Evolutionary conservation across 768 basidiomycete species (phyloP), one percentile per base, ranked within the genome.

Genomic region (Atractiella rhizophila): DNA sequence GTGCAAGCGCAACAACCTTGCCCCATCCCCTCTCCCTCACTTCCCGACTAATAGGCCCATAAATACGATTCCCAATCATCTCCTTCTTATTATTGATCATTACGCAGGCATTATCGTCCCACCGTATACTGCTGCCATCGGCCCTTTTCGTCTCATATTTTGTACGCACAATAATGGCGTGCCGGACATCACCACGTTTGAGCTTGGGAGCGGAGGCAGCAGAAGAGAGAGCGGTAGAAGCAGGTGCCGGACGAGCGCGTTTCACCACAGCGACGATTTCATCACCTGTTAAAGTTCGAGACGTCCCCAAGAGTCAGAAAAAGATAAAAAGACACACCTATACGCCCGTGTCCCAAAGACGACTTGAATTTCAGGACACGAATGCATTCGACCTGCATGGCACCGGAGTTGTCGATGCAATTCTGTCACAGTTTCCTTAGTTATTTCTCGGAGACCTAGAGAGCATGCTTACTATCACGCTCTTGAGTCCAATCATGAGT

Each of bases 331-430:
- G 28, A 29, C 60, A 45, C 23, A 63, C 62, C 62, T 41, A 61
- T 59, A 24, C 57, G 54, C 26, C 86, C 86, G 51, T 83, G 79
- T 58, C 80, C 86, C n/a, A n/a, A n/a, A n/a, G n/a, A n/a, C 52
- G 83, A 80, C 60, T 94, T 96, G 57, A 80, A 73, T 60, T 94
- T 94, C 43, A 91, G 66, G 23, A 96, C 72, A 59, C 94, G 91
- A 57, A 96, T 81, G 55, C 85, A 91, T 65, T 94, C 88, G 30
- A 85, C 74, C 46, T 88, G 63, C 47, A 94, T 67, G 6, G 82
- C 86, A 25, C 88, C 88, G 5, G 88, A 85, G 60, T 96, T 96
- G 66, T 96, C 88, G 59, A 96, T 91, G 49, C n/a, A n/a, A n/a
- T n/a, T n/a, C n/a, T n/a, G n/a, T n/a, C n/a, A 82, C 74, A 80